Evolutionary conservation across 2,329 filamentous ascomycete genomes (phyloP).

Genomic region (Trichoderma afroharzianum): DNA sequence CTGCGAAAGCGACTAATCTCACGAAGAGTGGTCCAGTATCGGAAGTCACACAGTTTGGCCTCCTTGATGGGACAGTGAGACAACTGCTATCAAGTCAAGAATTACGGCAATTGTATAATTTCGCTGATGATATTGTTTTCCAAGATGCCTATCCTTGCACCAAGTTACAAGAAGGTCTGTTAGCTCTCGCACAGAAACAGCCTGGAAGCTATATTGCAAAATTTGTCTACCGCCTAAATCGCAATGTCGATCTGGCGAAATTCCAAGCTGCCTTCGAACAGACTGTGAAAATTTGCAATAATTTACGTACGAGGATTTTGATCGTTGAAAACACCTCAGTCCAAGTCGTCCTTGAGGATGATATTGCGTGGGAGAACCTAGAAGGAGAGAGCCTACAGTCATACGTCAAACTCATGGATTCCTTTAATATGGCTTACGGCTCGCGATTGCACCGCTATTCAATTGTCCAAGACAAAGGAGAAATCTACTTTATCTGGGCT

Average conservation of each 20-base stretch:
- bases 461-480: background rate
- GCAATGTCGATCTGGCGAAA: background rate
- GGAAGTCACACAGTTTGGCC: background rate
- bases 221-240: background rate
- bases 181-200: background rate
- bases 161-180: background rate
- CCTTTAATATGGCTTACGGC: background rate
- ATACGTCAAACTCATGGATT: background rate
- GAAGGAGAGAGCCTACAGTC: background rate
- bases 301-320: slow-evolving; percentile 20
- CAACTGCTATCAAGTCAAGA: background rate
- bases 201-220: slow-evolving; percentile 1
- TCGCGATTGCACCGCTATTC: background rate
- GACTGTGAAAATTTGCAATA: background rate
- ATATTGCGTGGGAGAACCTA: background rate
- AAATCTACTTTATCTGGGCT: slow-evolving; percentile 22
- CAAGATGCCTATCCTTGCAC: background rate
- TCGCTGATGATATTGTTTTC: background rate
- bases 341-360: background rate
- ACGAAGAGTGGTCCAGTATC: background rate
- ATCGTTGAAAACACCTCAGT: background rate
- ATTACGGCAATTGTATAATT: background rate
- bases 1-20: background rate
- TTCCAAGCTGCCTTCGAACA: slow-evolving; percentile 18
- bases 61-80: background rate